Conservation (phyloP, 1,284 basidiomycete species). For the Trichosporon sp. region DNA sequence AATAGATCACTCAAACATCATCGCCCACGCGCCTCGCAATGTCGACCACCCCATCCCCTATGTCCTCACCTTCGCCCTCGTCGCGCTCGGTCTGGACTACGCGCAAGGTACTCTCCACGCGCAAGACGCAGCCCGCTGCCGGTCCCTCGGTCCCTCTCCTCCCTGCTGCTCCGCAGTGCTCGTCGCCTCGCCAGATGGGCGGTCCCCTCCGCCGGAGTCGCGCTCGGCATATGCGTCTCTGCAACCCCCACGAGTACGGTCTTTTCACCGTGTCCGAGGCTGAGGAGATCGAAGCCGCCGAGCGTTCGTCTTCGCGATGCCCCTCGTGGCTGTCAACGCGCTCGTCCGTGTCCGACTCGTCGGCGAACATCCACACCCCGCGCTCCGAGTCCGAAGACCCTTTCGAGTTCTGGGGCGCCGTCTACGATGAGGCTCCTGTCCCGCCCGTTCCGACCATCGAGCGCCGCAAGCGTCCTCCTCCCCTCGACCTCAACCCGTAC, state of each 20-base stretch:
- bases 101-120: background rate
- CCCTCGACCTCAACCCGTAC: background rate
- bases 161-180: background rate
- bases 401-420: conserved; percentile 4
- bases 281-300: conserved; percentile 13
- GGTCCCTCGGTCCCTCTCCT: background rate
- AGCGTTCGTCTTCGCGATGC: background rate
- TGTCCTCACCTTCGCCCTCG: background rate
- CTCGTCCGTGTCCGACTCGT: background rate
- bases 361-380: conserved; percentile 4
- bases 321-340: background rate
- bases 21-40: background rate
- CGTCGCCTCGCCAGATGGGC: background rate
- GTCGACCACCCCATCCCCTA: background rate
- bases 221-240: conserved; percentile 27
- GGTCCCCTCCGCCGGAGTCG: conserved; percentile 23
- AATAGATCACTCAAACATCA: too few species aligned
- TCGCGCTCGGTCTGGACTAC: background rate
- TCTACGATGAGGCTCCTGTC: background rate
- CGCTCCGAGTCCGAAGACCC: conserved; percentile 8
- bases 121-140: background rate
- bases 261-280: conserved; percentile 36
- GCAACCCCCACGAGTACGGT: conserved; percentile 26
- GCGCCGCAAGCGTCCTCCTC: conserved; percentile 1
- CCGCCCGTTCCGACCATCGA: background rate